Percentiles rank a stretch among this genome's conserved stretches.
These are phyloP conservation scores for Aspergillus indologenus DNA, from an alignment of 495 filamentous ascomycete species.

Conservation along the genomic window DNA sequence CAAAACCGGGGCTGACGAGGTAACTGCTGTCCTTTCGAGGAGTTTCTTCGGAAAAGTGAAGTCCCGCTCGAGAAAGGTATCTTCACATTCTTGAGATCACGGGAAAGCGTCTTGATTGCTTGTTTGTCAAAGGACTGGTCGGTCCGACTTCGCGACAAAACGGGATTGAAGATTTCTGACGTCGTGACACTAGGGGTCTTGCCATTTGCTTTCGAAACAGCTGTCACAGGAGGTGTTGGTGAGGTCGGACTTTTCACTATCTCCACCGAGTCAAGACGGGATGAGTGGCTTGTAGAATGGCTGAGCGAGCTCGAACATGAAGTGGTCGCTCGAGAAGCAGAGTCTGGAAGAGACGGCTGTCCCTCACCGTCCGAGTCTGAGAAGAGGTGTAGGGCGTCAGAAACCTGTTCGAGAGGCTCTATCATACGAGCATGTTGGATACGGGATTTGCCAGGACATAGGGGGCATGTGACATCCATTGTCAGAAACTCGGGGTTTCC, in stretches of 20 bases:
- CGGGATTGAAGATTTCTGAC: conserved; percentile 9
- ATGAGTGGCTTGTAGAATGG: conserved; percentile 25
- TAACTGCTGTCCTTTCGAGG: conserved; percentile 15
- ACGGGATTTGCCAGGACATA: conserved; percentile 20
- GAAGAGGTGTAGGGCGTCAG: conserved; percentile 13
- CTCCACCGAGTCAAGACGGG: conserved; percentile 17
- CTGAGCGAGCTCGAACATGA: conserved; percentile 26
- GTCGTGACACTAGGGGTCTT: conserved; percentile 14
- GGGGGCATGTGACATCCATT: conserved; percentile 21
- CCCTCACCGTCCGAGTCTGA: conserved; percentile 17
- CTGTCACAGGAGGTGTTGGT: conserved; percentile 5
- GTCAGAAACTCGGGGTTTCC: conserved; percentile 18
- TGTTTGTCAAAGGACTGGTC: conserved; percentile 19
- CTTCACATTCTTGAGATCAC: conserved; percentile 22
- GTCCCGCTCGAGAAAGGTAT: conserved; percentile 16
- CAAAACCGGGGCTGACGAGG: conserved; percentile 21
- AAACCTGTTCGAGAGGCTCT: conserved; percentile 21
- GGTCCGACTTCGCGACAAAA: conserved; percentile 11
- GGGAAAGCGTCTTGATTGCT: conserved; percentile 17
- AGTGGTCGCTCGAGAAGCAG: conserved; percentile 19
- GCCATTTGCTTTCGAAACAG: conserved; percentile 15
- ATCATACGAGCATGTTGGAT: conserved; percentile 28
- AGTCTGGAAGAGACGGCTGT: conserved; percentile 16
- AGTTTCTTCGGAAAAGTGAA: conserved; percentile 18
- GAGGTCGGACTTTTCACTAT: conserved; percentile 17